Conservation (phyloP, 176 grass and related monocot species). For the Triticum aestivum region IWGSC_CS_RefSeq_v2.1 NC_057806.1:622346385-622346884, state of each 20-base stretch:
- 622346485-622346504: constrained; percentile 15
- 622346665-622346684: constrained; percentile 57
- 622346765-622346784: constrained; percentile 25
- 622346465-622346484: constrained; percentile 17
- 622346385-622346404: constrained; percentile 37
- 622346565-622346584: constrained; percentile 14
- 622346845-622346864: constrained; percentile 44
- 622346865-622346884: constrained; percentile 29
- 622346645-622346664: constrained; percentile 28
- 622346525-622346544: constrained; percentile 12
- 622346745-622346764: constrained; percentile 19
- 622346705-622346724: constrained; percentile 2
- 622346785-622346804: constrained; percentile 52
- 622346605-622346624: constrained; percentile 22
- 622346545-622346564: constrained; percentile 41
- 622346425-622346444: constrained; percentile 16
- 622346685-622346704: constrained; percentile 37
- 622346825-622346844: constrained; percentile 20
- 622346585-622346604: not conserved
- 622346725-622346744: constrained; percentile 36
- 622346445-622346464: constrained; percentile 24
- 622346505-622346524: constrained; percentile 36
- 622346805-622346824: constrained; percentile 13
- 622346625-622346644: constrained; percentile 44
- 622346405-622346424: constrained; percentile 34